Evolutionary conservation across 2,329 filamentous ascomycete species (phyloP).

Genomic region (Furcasterigmium furcatum): DNA sequence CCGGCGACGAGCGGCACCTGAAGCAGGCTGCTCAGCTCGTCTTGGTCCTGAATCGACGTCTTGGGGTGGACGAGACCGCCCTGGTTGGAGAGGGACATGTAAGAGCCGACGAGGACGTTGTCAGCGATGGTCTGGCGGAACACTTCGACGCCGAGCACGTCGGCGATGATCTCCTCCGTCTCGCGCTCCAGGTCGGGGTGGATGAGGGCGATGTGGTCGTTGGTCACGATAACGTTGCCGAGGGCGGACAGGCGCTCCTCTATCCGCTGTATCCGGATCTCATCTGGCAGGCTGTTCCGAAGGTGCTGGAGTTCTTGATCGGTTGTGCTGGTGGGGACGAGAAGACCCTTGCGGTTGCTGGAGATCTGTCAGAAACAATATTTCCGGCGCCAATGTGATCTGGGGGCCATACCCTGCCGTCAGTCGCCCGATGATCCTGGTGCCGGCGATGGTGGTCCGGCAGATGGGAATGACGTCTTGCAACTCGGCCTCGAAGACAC

Average conservation of each 20-base stretch:
- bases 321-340: constrained; percentile 92
- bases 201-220: constrained; percentile 94
- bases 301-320: constrained; percentile 98
- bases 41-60: constrained; percentile 95
- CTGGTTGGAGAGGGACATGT: constrained; percentile 95
- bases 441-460: constrained; percentile 94
- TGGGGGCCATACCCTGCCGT: constrained; percentile 70
- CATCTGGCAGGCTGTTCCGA: constrained; percentile 88
- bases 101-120: constrained; percentile 93
- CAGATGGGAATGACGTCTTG: constrained; percentile 97
- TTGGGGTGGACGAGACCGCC: constrained; percentile 97
- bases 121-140: constrained; percentile 95
- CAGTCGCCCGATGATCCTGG: constrained; percentile 90
- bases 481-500: constrained; percentile 95
- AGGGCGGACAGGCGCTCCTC: constrained; percentile 95
- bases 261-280: constrained; percentile 92
- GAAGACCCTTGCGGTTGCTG: constrained; percentile 92
- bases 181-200: constrained; percentile 97
- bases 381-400: neutral
- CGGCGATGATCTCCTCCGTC: constrained; percentile 97
- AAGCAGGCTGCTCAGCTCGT: constrained; percentile 88
- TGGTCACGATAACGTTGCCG: constrained; percentile 93
- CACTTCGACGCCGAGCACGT: constrained; percentile 85
- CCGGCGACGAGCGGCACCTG: constrained; percentile 96
- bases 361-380: constrained; percentile 7